Base-by-base conservation (phyloP, 352 stramenopile species). In the Phytophthora constricta region DNA sequence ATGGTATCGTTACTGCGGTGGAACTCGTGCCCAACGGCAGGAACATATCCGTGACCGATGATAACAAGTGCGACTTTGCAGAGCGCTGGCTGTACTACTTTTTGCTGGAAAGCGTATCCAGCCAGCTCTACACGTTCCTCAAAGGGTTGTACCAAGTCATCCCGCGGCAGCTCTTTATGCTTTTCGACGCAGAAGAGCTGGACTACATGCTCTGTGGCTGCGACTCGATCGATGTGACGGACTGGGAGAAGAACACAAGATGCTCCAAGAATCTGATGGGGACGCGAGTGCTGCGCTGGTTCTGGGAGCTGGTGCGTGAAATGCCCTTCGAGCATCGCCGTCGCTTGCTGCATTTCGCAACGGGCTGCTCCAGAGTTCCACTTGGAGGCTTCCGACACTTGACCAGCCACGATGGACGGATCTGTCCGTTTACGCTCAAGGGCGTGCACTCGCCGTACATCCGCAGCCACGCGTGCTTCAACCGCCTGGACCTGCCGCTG, bases 171-270 rank as follows among this genome's bases (percentile, higher is more conserved):
- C 72, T 98, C 19, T 70, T 98, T 28, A 91, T 92, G 31, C 84
- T 98, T 9, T 98, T 99, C 69, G 96, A 99, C 68, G 96, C 93
- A 56, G 90, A 98, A 74, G 95, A 99, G 77, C 70, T 99, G 4
- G 95, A 98, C 67, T 82, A 98, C 34, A 61, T 98, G 13, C 82
- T 99, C 63, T 98, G 93, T 56, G 96, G 96, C 22, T 76, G 97
- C 41, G 92, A 97, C 17, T 80, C 86, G 48, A 98, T 99, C 64
- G 89, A 98, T 46, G 92, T 99, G 51, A 76, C 94, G 20, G 96
- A 99, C 74, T 99, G 96, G 96, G 89, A 94, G 71, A 62, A 61
- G 7, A 69, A 98, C 54, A 98, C 92, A 43, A 82, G 71, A 27
- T 73, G 68, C 20, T 80, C 74, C 3, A 73, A 64, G 50, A 80